Base-by-base conservation (phyloP, 179 eudicot genomes). In the Spergularia azorica region DNA sequence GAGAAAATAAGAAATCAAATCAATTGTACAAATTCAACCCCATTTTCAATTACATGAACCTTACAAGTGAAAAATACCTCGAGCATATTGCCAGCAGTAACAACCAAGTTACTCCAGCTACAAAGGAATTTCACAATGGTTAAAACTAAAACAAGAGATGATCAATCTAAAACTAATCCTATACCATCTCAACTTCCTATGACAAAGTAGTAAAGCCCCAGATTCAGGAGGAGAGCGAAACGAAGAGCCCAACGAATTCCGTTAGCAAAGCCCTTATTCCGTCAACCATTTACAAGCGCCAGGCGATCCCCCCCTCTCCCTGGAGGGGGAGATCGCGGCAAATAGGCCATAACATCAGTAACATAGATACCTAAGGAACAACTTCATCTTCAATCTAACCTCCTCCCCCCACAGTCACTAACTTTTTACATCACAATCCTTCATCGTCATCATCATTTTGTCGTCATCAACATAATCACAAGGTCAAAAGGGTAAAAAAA, bases 271-370 rank as follows among this genome's bases (percentile, higher is more conserved):
- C 83, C 74, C 84, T 86, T 86, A 88, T 83, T 88, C 71, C 73
- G 76, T 86, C 79, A 76, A 67, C 79, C 74, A 80, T 89, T 83
- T 85, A 86, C 90, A 85, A 61, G 80, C 63, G 82, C 83, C 76
- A 3, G 41, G 52, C 55, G 4, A 80, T 41, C 60, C 43, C 60
- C 77, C 43, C 63, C 66, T n/a, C 20, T 16, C 50, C 73, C 77
- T 89, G 56, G 51, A 58, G 12, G 72, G 17, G 39, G 12, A 54
- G 73, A 72, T 60, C 77, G 41, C 77, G 65, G 76, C 82, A 52
- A 77, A 76, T 66, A 77, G 67, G 79, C 79, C 57, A 59, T 60
- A 9, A 60, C 32, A 67, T 46, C 69, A 36, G 63, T 3, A 36
- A 77, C 76, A 57, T 68, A 41, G 56, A 80, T 48, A 56, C 61